phyloP scores from a whole-genome alignment of 257 asterid genomes.

The Solanum clarkiae region DNA sequence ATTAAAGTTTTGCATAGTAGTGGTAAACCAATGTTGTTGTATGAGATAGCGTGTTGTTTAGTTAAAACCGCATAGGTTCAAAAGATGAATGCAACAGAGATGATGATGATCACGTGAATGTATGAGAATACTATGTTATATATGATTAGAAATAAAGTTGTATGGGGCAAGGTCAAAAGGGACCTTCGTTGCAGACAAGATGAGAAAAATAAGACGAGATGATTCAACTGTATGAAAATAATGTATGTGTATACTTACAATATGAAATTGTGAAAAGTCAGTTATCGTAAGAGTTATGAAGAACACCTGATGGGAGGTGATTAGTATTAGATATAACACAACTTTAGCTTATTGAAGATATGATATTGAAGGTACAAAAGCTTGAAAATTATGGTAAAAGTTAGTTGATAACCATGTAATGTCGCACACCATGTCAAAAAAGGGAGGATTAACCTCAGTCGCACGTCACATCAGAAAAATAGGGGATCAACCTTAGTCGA shows the following conservation, averaged over 20 bases:
- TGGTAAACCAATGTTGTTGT: background rate
- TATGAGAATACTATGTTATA: background rate
- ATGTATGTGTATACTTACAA: no score
- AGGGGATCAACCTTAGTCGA: background rate
- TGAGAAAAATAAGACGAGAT: background rate
- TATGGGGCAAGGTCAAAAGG: background rate
- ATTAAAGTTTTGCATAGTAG: background rate
- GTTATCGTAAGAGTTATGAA: no score
- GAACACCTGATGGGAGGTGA: background rate
- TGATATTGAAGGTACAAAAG: no score
- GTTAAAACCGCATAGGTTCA: rapidly evolving
- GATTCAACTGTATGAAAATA: background rate
- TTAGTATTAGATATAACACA: no score
- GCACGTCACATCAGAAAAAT: background rate
- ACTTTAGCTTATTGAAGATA: no score
- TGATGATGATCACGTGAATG: background rate
- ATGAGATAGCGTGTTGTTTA: rapidly evolving
- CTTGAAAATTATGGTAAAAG: no score
- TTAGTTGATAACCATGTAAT: background rate
- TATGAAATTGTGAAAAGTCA: no score
- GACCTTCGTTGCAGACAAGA: background rate
- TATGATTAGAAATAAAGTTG: background rate
- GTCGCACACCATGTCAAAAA: background rate
- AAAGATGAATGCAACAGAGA: background rate
- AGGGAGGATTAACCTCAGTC: background rate